phyloP scores from a whole-genome alignment of 208 protist species.

The Acanthamoeba royreba region DNA sequence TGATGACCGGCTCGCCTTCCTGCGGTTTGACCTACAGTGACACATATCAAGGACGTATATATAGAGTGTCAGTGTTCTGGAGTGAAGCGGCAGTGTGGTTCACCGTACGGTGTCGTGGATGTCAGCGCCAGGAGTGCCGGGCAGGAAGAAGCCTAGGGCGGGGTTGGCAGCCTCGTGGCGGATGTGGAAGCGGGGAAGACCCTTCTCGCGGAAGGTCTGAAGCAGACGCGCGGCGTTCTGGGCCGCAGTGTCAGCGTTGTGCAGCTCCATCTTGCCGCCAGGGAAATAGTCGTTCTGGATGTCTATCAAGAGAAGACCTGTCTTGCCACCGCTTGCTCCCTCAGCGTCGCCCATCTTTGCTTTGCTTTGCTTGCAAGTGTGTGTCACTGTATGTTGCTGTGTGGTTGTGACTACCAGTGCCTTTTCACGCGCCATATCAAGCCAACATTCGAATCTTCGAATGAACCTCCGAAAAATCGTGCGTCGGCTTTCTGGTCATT shows the following conservation, averaged over 20 bases:
- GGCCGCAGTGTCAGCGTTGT: not conserved
- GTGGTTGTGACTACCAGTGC: too few species aligned
- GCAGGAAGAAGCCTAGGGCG: constrained; percentile 43
- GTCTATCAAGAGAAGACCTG: constrained; percentile 34
- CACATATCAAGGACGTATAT: too few species aligned
- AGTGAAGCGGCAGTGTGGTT: too few species aligned
- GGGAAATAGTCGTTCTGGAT: constrained; percentile 56
- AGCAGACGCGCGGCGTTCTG: not conserved
- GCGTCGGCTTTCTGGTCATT: too few species aligned
- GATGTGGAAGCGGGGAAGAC: constrained; percentile 14
- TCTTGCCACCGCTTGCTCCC: too few species aligned
- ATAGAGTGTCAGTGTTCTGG: too few species aligned
- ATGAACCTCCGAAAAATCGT: too few species aligned
- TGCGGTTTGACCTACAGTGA: not conserved
- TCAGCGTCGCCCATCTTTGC: too few species aligned
- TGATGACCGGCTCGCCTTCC: not conserved
- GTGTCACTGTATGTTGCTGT: too few species aligned
- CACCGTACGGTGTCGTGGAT: constrained; percentile 19
- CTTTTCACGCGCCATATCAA: too few species aligned
- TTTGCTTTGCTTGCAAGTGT: too few species aligned
- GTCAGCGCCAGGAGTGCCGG: not conserved
- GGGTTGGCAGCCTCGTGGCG: constrained; percentile 34
- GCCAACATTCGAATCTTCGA: too few species aligned
- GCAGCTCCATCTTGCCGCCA: constrained; percentile 39
- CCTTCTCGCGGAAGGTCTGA: not conserved